These are phyloP conservation scores for Blastocystis sp. DNA, from an alignment of 352 stramenopile genomes.

Conservation along the genomic window DNA sequence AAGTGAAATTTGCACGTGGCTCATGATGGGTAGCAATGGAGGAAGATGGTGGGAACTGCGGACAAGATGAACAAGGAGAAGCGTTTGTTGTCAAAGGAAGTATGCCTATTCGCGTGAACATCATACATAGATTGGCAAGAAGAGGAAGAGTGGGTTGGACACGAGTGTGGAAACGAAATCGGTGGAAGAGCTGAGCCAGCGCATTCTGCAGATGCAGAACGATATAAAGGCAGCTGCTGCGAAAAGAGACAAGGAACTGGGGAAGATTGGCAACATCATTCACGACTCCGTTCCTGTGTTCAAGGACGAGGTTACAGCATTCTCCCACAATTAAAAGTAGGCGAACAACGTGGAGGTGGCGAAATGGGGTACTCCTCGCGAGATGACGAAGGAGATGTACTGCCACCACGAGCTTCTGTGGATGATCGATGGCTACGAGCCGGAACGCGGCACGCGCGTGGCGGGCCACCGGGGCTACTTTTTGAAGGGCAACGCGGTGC, in stretches of 20 bases:
- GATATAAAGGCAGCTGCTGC: neutral
- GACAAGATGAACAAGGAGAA: conserved; percentile 31
- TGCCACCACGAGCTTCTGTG: conserved; percentile 81
- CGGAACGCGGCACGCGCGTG: conserved; percentile 87
- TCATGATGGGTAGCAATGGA: conserved; percentile 5
- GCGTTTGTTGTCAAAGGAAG: conserved; percentile 27
- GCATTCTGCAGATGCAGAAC: conserved; percentile 4
- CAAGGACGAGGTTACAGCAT: conserved; percentile 87
- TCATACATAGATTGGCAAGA: conserved; percentile 20
- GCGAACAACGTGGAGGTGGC: conserved; percentile 71
- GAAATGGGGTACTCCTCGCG: conserved; percentile 58
- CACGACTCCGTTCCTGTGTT: conserved; percentile 89
- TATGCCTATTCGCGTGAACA: neutral
- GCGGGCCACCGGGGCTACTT: conserved; percentile 97
- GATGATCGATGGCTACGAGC: conserved; percentile 97
- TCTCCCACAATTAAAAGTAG: conserved; percentile 72
- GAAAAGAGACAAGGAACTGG: conserved; percentile 76
- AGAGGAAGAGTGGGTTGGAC: conserved; percentile 7
- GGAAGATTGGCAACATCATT: conserved; percentile 93
- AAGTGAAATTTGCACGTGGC: neutral
- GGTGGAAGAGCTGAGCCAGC: neutral
- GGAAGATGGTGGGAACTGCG: conserved; percentile 2
- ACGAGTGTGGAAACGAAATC: neutral
- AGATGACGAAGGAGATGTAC: conserved; percentile 68
- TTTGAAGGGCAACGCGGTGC: conserved; percentile 91